A percentile compares a stretch with the other conserved stretches of the same genome.
phyloP scores from a whole-genome alignment of 2,329 filamentous ascomycete genomes.

The Aspergillus hiratsukae region DNA sequence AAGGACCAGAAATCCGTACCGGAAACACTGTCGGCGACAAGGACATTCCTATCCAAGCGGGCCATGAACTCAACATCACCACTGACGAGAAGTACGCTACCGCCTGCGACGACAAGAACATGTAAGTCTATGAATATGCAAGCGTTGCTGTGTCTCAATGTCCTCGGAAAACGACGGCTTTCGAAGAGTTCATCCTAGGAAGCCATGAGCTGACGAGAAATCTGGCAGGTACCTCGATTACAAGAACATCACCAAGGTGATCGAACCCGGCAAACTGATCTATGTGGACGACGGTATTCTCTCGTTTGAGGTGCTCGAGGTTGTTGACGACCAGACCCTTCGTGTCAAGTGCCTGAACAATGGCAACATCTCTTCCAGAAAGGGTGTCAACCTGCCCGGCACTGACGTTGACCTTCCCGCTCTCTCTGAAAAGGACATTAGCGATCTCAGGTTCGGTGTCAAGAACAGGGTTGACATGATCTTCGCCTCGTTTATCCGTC shows the following conservation, averaged over 20 bases:
- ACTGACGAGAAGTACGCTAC: conserved; percentile 91
- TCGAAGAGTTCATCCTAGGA: neutral
- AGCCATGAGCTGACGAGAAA: conserved; percentile 11
- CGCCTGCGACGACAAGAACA: conserved; percentile 81
- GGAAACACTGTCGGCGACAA: conserved; percentile 66
- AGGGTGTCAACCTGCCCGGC: conserved; percentile 98
- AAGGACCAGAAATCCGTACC: conserved; percentile 83
- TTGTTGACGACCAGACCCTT: conserved; percentile 85
- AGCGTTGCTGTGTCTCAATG: neutral
- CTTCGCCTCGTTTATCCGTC: conserved; percentile 97
- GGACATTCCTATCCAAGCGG: conserved; percentile 77
- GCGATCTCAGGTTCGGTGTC: conserved; percentile 88
- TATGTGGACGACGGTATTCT: conserved; percentile 98
- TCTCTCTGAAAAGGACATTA: conserved; percentile 96
- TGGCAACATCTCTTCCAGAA: conserved; percentile 96
- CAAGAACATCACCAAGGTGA: conserved; percentile 99
- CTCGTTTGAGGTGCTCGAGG: conserved; percentile 85
- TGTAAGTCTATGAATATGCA: conserved; percentile 55
- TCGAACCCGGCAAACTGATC: conserved; percentile 83
- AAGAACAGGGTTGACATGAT: conserved; percentile 99
- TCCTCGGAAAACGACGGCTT: neutral
- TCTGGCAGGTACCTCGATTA: conserved; percentile 83
- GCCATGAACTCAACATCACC: conserved; percentile 87
- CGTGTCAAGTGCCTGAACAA: conserved; percentile 89
- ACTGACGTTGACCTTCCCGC: conserved; percentile 97